A percentile compares a stretch with the other conserved stretches of the same genome.
These are phyloP conservation scores for Mucor piriformis DNA, from an alignment of 371 early-diverging fungal species.

Conservation along the genomic window DNA sequence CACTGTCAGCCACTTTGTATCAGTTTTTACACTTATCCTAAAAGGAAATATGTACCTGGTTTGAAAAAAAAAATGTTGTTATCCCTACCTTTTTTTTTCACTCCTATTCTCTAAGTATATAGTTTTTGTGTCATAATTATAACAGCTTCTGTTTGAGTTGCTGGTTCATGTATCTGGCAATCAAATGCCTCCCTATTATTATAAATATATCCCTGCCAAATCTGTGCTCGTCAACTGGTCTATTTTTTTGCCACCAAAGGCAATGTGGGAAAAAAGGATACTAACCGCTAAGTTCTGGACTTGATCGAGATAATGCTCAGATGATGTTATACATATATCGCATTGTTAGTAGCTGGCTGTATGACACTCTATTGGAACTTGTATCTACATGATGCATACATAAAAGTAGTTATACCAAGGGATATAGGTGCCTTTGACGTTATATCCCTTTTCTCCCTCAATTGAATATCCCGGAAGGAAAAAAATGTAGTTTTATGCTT, in stretches of 20 bases:
- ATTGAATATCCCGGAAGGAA: not conserved
- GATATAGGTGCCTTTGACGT: slow-evolving; percentile 1
- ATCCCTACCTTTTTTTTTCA: not conserved
- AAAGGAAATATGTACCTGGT: not conserved
- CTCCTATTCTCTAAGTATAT: not conserved
- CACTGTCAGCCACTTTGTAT: not conserved
- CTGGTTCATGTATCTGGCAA: too few relatives aligned
- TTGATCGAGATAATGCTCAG: too few relatives aligned
- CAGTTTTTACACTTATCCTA: not conserved
- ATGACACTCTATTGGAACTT: not conserved
- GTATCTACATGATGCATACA: not conserved
- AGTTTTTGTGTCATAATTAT: not conserved
- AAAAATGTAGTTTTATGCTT: not conserved
- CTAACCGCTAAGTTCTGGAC: too few relatives aligned
- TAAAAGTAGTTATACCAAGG: not conserved
- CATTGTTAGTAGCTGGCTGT: too few relatives aligned
- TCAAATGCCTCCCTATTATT: not conserved
- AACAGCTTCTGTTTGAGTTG: too few relatives aligned
- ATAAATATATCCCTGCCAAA: not conserved
- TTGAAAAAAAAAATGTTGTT: not conserved
- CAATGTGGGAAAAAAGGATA: not conserved
- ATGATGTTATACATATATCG: too few relatives aligned
- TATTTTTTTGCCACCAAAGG: not conserved
- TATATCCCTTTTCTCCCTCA: not conserved
- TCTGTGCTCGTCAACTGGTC: not conserved